Evolutionary conservation across 2,329 filamentous ascomycete genomes (phyloP), one percentile per base, ranked within the genome.

Genomic region (Aspergillus costaricaensis): DNA sequence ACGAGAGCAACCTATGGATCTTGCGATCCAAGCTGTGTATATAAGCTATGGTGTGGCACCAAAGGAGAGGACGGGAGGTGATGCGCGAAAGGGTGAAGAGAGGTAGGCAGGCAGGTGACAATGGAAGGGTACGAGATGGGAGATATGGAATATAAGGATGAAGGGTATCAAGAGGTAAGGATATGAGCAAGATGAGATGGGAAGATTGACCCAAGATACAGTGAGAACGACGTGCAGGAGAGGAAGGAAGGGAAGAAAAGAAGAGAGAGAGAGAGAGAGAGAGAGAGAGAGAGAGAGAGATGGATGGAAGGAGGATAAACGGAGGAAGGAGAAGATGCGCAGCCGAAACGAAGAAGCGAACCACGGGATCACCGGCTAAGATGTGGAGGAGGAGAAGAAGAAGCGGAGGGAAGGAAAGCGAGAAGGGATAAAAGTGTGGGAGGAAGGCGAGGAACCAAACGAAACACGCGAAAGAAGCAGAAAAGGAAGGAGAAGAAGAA

Each of bases 1-100:
- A 67, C 67, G 73, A 70, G 68, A 73, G 74, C 67, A 75, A 77
- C 72, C 74, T 76, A 64, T 67, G 65, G 64, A 70, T 67, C 59
- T 66, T 53, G 58, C 66, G 65, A 63, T 60, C 62, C 58, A 58
- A 64, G 63, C 54, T 52, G 52, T 52, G 52, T 48, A 17, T 27
- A 49, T 27, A 49, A 49, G 32, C 32, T 30, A 27, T 50, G 51
- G 52, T 49, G 41, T 36, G 21, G 39, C 30, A 41, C 27, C 27
- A 38, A 36, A 19, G 44, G 39, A 25, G 25, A n/a, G n/a, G 43
- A 57, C 32, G 27, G 30, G 25, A 38, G 59, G 53, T 19, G 53
- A 17, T 48, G 48, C 19, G 39, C 32, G 21, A 55, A 44, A 23
- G 43, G 50, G 44, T 32, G 58, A 23, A n/a, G 36, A 47, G 5